Conservation (phyloP, 805 yeast species). For the Metschnikowia cerradonensis region DNA sequence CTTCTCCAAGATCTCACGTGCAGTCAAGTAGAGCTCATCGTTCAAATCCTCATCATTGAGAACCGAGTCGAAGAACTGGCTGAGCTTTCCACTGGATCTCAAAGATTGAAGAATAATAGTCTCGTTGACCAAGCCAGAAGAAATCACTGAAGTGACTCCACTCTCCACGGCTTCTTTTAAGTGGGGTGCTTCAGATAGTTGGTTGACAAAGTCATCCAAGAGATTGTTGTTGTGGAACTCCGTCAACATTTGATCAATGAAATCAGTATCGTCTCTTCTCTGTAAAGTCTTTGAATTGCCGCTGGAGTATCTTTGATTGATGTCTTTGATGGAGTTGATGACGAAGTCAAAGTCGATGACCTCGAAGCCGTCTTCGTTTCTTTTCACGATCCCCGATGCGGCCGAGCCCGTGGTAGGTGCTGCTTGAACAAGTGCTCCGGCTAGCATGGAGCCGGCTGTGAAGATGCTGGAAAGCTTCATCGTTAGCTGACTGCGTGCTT, state of each 20-base stretch:
- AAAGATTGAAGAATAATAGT: conserved; percentile 14
- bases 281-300: conserved; percentile 10
- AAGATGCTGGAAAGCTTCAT: conserved; percentile 21
- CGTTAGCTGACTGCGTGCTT: not conserved
- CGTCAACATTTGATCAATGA: conserved; percentile 14
- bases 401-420: conserved; percentile 19
- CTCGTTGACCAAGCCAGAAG: conserved; percentile 15
- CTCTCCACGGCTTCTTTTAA: conserved; percentile 14
- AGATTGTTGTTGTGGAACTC: conserved; percentile 16
- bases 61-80: conserved; percentile 15
- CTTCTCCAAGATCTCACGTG: conserved; percentile 6
- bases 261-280: conserved; percentile 16
- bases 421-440: conserved; percentile 21
- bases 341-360: conserved; percentile 17
- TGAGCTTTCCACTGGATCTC: conserved; percentile 12
- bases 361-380: conserved; percentile 11
- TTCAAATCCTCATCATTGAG: conserved; percentile 16
- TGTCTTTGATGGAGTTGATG: conserved; percentile 9
- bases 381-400: conserved; percentile 11
- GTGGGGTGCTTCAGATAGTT: conserved; percentile 17
- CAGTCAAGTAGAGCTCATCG: conserved; percentile 13
- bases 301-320: conserved; percentile 11
- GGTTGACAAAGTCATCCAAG: conserved; percentile 16
- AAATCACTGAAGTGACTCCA: conserved; percentile 15
- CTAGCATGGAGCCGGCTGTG: conserved; percentile 16